phyloP scores from a whole-genome alignment of 1,139 yeast species.

The Magnusiomyces magnusii region DNA sequence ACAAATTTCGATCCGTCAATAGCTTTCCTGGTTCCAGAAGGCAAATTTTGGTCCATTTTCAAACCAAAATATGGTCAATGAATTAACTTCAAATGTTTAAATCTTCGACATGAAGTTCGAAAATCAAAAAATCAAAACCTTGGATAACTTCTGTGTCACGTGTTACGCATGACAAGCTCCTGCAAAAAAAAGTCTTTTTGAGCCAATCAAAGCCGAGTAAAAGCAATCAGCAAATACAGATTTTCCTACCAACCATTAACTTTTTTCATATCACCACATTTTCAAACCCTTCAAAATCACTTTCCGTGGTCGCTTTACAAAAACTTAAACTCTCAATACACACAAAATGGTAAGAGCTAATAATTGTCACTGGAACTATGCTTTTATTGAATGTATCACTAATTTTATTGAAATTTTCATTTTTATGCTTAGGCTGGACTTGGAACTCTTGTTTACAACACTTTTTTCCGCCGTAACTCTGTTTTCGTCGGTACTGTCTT shows the following conservation, averaged over 20 bases:
- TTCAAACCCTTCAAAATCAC: not conserved
- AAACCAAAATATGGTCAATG: too few species aligned
- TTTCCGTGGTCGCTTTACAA: not conserved
- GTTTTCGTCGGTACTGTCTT: slow-evolving; percentile 80
- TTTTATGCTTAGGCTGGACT: slow-evolving; percentile 32
- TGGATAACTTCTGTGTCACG: too few species aligned
- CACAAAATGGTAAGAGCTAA: not conserved
- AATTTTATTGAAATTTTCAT: not conserved
- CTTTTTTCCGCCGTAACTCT: slow-evolving; percentile 88
- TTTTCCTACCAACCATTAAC: not conserved
- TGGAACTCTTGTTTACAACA: slow-evolving; percentile 52
- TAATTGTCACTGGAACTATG: not conserved
- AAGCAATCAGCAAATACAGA: not conserved
- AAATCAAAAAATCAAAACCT: too few species aligned
- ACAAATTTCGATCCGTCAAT: slow-evolving; percentile 25
- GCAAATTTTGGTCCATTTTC: not conserved
- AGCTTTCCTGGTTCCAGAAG: slow-evolving; percentile 13
- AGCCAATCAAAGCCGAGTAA: not conserved
- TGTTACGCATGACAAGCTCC: not conserved
- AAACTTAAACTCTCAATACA: not conserved
- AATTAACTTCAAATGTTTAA: too few species aligned
- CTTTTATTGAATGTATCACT: not conserved
- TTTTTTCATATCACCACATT: not conserved
- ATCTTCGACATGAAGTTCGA: too few species aligned
- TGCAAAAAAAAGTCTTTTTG: not conserved